Percentiles rank a stretch among this genome's conserved stretches.
phyloP scores from a whole-genome alignment of 768 basidiomycete genomes.

The Rhodocollybia butyracea region DNA sequence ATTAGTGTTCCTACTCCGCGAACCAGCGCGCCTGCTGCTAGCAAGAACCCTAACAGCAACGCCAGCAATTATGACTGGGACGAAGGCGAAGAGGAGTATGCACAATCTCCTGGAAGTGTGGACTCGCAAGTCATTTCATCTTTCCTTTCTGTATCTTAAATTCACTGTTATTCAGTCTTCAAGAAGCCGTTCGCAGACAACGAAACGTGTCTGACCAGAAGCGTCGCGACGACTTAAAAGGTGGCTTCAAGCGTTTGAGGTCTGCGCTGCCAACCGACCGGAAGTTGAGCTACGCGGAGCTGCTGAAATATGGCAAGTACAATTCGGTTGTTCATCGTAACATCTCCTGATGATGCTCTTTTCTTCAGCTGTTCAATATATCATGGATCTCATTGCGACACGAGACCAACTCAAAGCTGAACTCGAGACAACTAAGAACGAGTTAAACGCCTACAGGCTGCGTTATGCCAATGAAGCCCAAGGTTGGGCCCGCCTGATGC shows the following conservation, averaged over 20 bases:
- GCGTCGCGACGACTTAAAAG: constrained; percentile 87
- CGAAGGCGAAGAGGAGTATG: constrained; percentile 70
- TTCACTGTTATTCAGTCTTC: constrained; percentile 43
- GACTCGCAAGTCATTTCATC: constrained; percentile 42
- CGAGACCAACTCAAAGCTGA: constrained; percentile 71
- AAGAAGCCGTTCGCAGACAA: constrained; percentile 88
- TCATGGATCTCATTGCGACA: constrained; percentile 82
- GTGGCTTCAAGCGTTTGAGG: constrained; percentile 88
- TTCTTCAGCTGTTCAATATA: constrained; percentile 69
- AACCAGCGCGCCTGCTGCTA: constrained; percentile 41
- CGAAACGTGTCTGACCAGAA: constrained; percentile 94
- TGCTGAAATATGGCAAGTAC: constrained; percentile 75
- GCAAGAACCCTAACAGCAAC: constrained; percentile 40
- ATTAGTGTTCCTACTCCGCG: constrained; percentile 58
- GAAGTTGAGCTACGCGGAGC: constrained; percentile 88
- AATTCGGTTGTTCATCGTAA: constrained; percentile 3
- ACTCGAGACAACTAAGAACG: constrained; percentile 74
- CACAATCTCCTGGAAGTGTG: constrained; percentile 42
- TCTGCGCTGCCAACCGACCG: constrained; percentile 90
- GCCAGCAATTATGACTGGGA: constrained; percentile 63
- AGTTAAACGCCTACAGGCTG: constrained; percentile 78
- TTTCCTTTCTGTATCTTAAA: neutral
- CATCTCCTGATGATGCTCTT: constrained; percentile 9
- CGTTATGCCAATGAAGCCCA: constrained; percentile 87
- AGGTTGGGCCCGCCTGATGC: constrained; percentile 72